Conservation (phyloP, 2,329 filamentous ascomycete genomes). For the Trichocomaceae sp. region DNA sequence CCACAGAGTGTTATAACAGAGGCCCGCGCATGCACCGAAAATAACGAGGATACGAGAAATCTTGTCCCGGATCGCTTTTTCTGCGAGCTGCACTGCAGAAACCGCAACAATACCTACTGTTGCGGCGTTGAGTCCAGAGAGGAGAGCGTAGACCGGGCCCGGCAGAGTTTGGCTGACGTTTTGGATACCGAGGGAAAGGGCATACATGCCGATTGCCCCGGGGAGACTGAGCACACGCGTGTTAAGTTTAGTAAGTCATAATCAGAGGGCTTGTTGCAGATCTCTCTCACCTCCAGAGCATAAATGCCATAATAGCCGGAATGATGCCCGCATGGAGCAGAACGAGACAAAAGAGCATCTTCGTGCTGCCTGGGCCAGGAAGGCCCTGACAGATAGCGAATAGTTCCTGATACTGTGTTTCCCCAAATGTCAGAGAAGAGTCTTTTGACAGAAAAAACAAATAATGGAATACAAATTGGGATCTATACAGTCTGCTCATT, state of each 20-base stretch:
- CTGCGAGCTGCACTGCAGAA: slow-evolving; percentile 60
- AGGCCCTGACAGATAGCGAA: slow-evolving; percentile 64
- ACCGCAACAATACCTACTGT: slow-evolving; percentile 67
- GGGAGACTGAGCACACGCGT: slow-evolving; percentile 51
- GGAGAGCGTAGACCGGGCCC: slow-evolving; percentile 57
- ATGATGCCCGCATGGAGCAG: slow-evolving; percentile 56
- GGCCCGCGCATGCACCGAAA: slow-evolving; percentile 55
- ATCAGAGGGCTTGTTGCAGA: too few relatives aligned
- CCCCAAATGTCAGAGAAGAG: not conserved
- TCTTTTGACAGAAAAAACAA: too few relatives aligned
- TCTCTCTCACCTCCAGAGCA: slow-evolving; percentile 54
- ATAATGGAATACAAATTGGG: not conserved
- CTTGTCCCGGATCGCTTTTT: slow-evolving; percentile 61
- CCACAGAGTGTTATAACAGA: slow-evolving; percentile 68
- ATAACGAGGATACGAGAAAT: slow-evolving; percentile 60
- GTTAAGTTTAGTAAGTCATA: not conserved
- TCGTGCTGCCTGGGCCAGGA: slow-evolving; percentile 62
- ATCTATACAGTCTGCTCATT: slow-evolving; percentile 57
- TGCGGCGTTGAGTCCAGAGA: slow-evolving; percentile 65
- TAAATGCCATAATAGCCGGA: slow-evolving; percentile 53
- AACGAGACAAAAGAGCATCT: slow-evolving; percentile 65
- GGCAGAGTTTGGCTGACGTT: slow-evolving; percentile 55
- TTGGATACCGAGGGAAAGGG: slow-evolving; percentile 58
- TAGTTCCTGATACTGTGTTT: slow-evolving; percentile 63
- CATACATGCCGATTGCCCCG: slow-evolving; percentile 64